phyloP scores from a whole-genome alignment of 495 filamentous ascomycete genomes.

The Lepidopterella palustris region DNA sequence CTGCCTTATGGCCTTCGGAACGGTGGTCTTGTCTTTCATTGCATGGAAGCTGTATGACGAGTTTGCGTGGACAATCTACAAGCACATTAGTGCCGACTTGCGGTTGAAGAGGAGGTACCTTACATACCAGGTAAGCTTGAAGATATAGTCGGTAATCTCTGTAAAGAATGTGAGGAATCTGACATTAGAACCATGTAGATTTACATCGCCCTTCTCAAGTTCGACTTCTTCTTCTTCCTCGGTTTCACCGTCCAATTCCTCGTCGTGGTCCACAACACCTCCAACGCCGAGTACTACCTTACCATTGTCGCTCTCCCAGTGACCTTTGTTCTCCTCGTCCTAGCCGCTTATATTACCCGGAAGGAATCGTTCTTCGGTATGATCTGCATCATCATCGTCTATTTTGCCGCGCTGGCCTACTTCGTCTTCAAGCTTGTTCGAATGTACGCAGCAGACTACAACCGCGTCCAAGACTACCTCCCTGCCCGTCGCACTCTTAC shows the following conservation, averaged over 20 bases:
- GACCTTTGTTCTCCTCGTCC: conserved; percentile 78
- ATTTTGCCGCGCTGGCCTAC: conserved; percentile 86
- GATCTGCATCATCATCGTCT: conserved; percentile 69
- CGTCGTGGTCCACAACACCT: conserved; percentile 70
- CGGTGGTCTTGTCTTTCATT: conserved; percentile 62
- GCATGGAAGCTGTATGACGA: conserved; percentile 96
- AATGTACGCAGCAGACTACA: conserved; percentile 66
- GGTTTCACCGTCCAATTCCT: conserved; percentile 97
- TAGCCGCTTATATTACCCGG: conserved; percentile 76
- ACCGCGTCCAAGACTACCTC: conserved; percentile 47
- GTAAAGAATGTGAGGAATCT: background rate
- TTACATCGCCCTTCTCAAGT: conserved; percentile 95
- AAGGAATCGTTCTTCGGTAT: conserved; percentile 76
- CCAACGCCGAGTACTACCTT: conserved; percentile 69
- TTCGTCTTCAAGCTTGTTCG: conserved; percentile 97
- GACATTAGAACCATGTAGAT: conserved; percentile 59
- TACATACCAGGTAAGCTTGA: conserved; percentile 74
- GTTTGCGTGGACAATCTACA: conserved; percentile 98
- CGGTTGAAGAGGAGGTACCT: conserved; percentile 94
- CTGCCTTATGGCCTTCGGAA: conserved; percentile 70
- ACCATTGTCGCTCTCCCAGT: conserved; percentile 85
- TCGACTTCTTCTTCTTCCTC: conserved; percentile 99
- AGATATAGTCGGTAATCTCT: background rate
- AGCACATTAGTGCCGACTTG: conserved; percentile 96
- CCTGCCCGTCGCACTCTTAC: conserved; percentile 76